Evolutionary conservation across 768 basidiomycete genomes (phyloP), one percentile per base, ranked within the genome.

Genomic region (Coprinellus micaceus): DNA sequence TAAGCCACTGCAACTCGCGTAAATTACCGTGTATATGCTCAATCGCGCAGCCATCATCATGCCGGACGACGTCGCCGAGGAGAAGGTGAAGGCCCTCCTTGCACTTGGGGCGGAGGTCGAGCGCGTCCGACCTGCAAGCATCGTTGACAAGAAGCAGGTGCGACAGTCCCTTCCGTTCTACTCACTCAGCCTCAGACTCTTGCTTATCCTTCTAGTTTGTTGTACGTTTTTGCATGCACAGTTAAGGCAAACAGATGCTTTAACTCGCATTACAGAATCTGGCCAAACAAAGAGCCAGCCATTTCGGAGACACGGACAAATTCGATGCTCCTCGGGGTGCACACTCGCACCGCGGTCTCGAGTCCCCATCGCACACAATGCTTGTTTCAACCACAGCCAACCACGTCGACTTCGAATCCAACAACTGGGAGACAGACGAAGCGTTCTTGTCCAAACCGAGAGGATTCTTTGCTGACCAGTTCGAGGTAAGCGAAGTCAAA

Each of bases 381-480:
- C 71, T 85, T 4, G 82, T 85, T 22, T 78, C 82, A 1, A 80
- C 82, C 7, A 75, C 77, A 2, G 79, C 82, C 4, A 65, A 73
- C 37, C 63, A 73, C 36, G 67, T 74, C 10, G 63, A 76, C 48
- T 73, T 81, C 54, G 70, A 74, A 33, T 63, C 67, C 6, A 58
- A 63, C 51, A 66, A 69, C 33, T 71, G 70, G 21, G 60, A 70
- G 30, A 74, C 79, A 2, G 67, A 69, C 25, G 75, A 74, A 45
- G 77, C 80, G 40, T 69, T 81, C 22, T 58, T 73, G 17, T 69
- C 64, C 49, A 78, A 79, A 63, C 88, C 90, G 2, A 76, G 90
- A 59, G 96, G 94, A 0, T 90, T 88, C 72, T 99, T 98, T 64
- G 93, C 94, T 3, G 94, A 99, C 67, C 97, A 99, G 71, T 98